phyloP scores from a whole-genome alignment of 176 grass and related monocot species.

The Oryza meridionalis region DNA sequence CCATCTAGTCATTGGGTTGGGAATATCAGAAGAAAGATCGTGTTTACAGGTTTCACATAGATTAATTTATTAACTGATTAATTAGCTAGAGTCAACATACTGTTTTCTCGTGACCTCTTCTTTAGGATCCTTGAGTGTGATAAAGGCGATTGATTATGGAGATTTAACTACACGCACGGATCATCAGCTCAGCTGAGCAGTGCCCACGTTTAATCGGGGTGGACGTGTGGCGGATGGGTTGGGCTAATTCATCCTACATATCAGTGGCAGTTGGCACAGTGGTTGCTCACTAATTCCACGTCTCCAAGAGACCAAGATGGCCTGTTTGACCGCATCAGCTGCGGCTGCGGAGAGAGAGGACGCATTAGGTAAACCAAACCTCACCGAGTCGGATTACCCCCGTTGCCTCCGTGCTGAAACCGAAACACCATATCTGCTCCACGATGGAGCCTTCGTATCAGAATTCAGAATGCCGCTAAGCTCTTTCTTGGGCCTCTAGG shows the following conservation, averaged over 20 bases:
- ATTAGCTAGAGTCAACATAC: not conserved
- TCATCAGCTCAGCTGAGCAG: not conserved
- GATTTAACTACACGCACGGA: not conserved
- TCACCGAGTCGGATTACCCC: not conserved
- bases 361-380: conserved; percentile 53
- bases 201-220: not conserved
- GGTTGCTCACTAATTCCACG: conserved; percentile 54
- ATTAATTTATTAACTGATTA: not conserved
- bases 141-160: not conserved
- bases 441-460: no score
- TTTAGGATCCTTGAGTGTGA: not conserved
- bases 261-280: conserved; percentile 37
- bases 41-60: conserved; percentile 28
- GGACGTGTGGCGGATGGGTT: not conserved
- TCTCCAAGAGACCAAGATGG: conserved; percentile 20
- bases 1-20: no score
- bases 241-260: not conserved
- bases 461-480: no score
- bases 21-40: conserved; percentile 57
- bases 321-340: conserved; percentile 47
- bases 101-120: not conserved
- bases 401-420: no score
- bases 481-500: no score
- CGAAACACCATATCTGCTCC: no score
- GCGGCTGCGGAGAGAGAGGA: no score